Conservation (phyloP, 495 filamentous ascomycete species). For the Lasiosphaeris hirsuta region DNA sequence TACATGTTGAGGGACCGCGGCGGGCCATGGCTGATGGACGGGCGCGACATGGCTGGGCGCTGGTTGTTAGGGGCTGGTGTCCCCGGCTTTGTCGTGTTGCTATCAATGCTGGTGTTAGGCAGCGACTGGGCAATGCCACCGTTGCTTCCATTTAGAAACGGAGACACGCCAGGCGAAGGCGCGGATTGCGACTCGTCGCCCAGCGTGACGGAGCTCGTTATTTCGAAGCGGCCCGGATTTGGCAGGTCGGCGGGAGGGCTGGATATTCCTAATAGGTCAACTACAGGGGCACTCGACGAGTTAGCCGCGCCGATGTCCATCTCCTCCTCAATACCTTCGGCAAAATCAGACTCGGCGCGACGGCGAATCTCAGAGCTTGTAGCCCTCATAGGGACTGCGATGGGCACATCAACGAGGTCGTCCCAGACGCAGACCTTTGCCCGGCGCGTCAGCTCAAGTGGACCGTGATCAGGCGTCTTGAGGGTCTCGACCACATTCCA, state of each 20-base stretch:
- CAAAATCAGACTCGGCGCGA: constrained; percentile 39
- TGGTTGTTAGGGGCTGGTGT: constrained; percentile 4
- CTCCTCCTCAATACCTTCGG: constrained; percentile 60
- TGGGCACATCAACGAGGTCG: constrained; percentile 90
- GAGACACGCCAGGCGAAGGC: neutral
- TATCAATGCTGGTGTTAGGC: neutral
- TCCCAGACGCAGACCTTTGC: constrained; percentile 96
- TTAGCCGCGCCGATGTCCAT: constrained; percentile 85
- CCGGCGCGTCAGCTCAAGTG: constrained; percentile 85
- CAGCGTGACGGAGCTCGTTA: constrained; percentile 37
- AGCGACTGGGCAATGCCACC: neutral
- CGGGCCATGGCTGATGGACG: constrained; percentile 33
- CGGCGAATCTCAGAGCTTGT: constrained; percentile 75
- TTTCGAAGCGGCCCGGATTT: constrained; percentile 80
- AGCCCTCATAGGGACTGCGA: constrained; percentile 82
- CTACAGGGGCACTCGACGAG: constrained; percentile 45
- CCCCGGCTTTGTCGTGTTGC: constrained; percentile 14
- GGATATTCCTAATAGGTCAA: constrained; percentile 71
- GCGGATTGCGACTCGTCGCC: neutral
- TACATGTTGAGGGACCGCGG: constrained; percentile 40
- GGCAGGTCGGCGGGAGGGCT: constrained; percentile 62
- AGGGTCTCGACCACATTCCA: constrained; percentile 99
- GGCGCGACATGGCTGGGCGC: constrained; percentile 18
- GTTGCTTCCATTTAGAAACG: constrained; percentile 8
- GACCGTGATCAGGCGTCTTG: constrained; percentile 87